Evolutionary conservation across 768 basidiomycete species (phyloP), one percentile per base, ranked within the genome.

Genomic region (Amanita pseudoporphyria): DNA sequence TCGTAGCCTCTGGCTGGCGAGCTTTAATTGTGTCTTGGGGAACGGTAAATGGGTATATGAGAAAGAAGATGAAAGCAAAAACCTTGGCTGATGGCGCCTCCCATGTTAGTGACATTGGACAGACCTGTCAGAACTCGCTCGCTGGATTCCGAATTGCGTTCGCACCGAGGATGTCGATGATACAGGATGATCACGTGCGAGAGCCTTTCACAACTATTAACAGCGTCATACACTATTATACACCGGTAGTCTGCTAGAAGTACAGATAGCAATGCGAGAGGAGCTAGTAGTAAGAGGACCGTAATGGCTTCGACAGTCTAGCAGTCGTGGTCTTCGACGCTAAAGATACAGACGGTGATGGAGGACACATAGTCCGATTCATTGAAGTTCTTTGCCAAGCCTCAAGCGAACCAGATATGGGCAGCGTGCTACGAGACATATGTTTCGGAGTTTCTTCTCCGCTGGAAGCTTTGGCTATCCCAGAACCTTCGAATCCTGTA

Each of bases 1-100:
- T 16, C 80, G 81, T 24, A 89, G 70, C 45, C 73, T 72, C 54
- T 84, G 81, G 40, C 77, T 76, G 6, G 84, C 74, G 21, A 76
- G 68, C 52, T 81, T 73, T 41, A 88, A 70, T 52, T 84, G 78
- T 16, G 72, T 66, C 86, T 88, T 54, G 26, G 53, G 52, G n/a
- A 26, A 31, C n/a, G 9, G 49, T 47, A 48, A 54, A 53, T 53
- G 30, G 39, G 7, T 42, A 28, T 3, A n/a, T 33, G 21, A 47
- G 30, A 39, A 19, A 35, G 45, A 33, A 38, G n/a, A n/a, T 6
- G 1, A 36, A 53, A 41, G 26, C 18, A n/a, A 35, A 38, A 37
- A 72, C 71, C 66, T 70, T 71, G 47, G 66, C 63, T 38, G 62
- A 54, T 18, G 63, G 57, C 39, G 68, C 51, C 14, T 72, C 67